Base-by-base conservation (phyloP, 2,329 filamentous ascomycete genomes). In the Dactylonectria estremocensis region DNA sequence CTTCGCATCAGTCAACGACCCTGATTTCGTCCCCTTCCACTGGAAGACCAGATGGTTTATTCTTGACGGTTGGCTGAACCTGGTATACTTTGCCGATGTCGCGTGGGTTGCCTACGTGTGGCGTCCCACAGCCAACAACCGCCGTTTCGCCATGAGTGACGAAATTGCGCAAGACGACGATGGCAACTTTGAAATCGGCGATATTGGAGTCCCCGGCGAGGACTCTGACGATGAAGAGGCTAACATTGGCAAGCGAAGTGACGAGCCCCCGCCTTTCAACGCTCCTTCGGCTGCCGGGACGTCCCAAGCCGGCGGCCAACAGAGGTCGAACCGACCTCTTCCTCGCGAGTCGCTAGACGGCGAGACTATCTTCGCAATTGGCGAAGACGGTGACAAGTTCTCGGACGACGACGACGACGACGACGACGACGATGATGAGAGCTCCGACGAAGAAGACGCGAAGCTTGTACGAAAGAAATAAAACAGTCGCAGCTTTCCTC, bases 41-140 rank as follows among this genome's bases (percentile, higher is more conserved):
- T 99, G 96, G 96, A 95, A 98, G 83, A 95, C 93, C 5, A 87
- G 96, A 67, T 99, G 96, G 96, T 99, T 99, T 78, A 90, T 99
- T 52, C 88, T 99, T 20, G 96, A 99, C 78, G 96, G 96, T 62
- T 99, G 96, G 96, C 86, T 98, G 57, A 98, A 98, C 80, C 83
- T 99, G 61, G 95, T 99, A 16, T 99, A 98, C 82, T 90, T 99
- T 70, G 93, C 93, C 67, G 95, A 99, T 77, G 94, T 99, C 28
- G 91, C 90, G 61, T 98, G 95, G 82, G 89, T 99, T 72, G 95
- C 96, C 22, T 99, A 98, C 80, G 87, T 99, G 60, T 99, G 96
- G 96, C 89, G 96, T 54, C 96, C 96, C 7, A 98, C 95, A 22
- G 95, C 93, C 59, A 98, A 99, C 83, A 99, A 99, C 83, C 90